Conservation (phyloP, 2,329 filamentous ascomycete genomes). For the Coleophoma eucalyptorum region DNA sequence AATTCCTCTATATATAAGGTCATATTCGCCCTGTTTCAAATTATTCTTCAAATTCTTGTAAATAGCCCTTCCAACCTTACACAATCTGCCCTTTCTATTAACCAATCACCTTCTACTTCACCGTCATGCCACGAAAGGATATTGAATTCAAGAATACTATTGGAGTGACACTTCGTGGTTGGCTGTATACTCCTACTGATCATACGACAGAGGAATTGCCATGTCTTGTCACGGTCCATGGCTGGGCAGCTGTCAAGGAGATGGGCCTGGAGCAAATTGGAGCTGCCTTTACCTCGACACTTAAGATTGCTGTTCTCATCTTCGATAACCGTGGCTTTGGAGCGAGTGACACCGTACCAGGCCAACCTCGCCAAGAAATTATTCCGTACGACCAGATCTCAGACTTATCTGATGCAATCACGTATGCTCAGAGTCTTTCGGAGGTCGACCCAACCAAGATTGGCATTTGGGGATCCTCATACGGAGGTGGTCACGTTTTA, state of each 20-base stretch:
- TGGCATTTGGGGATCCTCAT: constrained; percentile 32
- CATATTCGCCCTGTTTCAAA: no score
- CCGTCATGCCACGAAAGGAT: constrained; percentile 14
- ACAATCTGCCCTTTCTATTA: no score
- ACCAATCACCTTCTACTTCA: no score
- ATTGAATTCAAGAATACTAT: constrained; percentile 23
- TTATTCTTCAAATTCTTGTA: no score
- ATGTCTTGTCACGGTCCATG: constrained; percentile 17
- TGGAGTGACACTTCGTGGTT: constrained; percentile 24
- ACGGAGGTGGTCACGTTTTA: constrained; percentile 35
- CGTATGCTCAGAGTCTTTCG: constrained; percentile 26
- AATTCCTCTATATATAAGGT: no score
- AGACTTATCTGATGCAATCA: constrained; percentile 34
- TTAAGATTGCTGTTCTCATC: constrained; percentile 25
- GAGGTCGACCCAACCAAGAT: constrained; percentile 29
- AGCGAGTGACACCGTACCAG: constrained; percentile 22
- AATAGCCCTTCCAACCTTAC: no score
- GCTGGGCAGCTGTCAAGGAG: constrained; percentile 19
- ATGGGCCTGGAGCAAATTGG: constrained; percentile 20
- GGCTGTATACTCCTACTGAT: constrained; percentile 20
- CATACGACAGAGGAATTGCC: constrained; percentile 8
- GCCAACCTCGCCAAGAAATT: constrained; percentile 28
- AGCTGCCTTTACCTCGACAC: constrained; percentile 13
- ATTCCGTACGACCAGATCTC: constrained; percentile 24
- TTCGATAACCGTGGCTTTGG: constrained; percentile 32